These are phyloP conservation scores for Pseudogymnoascus sp. DNA, from an alignment of 2,329 filamentous ascomycete species.

Conservation along the genomic window DNA sequence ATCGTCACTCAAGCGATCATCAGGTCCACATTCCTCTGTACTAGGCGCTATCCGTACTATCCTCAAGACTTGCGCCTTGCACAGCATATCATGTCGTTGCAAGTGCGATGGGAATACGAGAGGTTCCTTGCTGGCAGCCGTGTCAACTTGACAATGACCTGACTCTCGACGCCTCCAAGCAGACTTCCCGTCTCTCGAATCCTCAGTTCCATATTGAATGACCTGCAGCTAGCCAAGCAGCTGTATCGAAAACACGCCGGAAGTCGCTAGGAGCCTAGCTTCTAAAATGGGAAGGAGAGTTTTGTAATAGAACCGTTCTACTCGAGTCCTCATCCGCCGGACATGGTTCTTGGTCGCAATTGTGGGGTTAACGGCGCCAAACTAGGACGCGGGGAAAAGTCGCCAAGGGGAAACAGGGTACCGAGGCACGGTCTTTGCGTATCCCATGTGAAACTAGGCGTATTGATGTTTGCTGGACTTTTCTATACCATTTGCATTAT, in stretches of 20 bases:
- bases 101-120: neutral
- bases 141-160: neutral
- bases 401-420: neutral
- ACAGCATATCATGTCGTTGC: neutral
- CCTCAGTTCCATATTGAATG: neutral
- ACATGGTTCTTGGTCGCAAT: neutral
- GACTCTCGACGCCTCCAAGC: neutral
- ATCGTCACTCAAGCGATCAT: neutral
- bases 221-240: neutral
- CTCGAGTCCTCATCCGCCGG: neutral
- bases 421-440: neutral
- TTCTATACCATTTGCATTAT: neutral
- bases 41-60: neutral
- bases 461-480: neutral
- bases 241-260: neutral
- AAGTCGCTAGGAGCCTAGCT: neutral
- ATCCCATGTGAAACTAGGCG: neutral
- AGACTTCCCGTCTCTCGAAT: neutral
- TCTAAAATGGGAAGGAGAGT: neutral
- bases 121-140: neutral
- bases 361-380: conserved; percentile 2
- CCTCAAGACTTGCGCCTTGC: neutral
- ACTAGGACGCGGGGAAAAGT: neutral
- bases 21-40: neutral
- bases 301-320: neutral